Conservation (phyloP, 345 rosid genomes). For the Kandelia obovata region DNA sequence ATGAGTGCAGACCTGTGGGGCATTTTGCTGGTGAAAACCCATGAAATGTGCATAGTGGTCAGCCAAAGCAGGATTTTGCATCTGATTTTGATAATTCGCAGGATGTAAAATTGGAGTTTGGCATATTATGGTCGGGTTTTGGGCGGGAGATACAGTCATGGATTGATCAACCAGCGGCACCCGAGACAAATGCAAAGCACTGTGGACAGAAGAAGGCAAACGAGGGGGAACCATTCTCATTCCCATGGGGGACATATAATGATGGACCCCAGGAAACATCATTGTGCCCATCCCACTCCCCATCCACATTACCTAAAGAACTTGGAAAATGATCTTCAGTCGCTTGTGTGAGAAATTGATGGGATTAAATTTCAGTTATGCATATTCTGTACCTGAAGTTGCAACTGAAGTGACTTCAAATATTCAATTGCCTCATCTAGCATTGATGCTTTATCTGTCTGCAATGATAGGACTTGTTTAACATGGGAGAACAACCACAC, state of each 20-base stretch:
- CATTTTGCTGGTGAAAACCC: constrained; percentile 46
- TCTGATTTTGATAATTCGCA: constrained; percentile 33
- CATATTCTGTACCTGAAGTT: constrained; percentile 48
- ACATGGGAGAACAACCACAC: neutral
- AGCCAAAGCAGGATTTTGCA: constrained; percentile 33
- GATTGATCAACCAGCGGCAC: constrained; percentile 48
- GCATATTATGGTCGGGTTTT: constrained; percentile 37
- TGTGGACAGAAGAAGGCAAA: constrained; percentile 31
- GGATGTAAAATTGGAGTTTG: constrained; percentile 42
- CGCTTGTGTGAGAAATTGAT: neutral
- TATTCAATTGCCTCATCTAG: constrained; percentile 61
- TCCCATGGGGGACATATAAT: constrained; percentile 19
- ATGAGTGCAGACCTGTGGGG: constrained; percentile 45
- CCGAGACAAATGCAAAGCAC: constrained; percentile 39
- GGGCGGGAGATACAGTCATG: constrained; percentile 32
- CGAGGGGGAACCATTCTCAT: constrained; percentile 14
- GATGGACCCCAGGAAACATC: constrained; percentile 67
- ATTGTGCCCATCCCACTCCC: constrained; percentile 75
- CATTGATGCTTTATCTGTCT: constrained; percentile 66
- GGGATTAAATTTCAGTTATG: constrained; percentile 14
- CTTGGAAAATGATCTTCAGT: constrained; percentile 1
- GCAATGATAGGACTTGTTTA: constrained; percentile 10
- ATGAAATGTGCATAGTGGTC: constrained; percentile 47
- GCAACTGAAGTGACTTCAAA: constrained; percentile 54
- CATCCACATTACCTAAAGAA: constrained; percentile 80